phyloP scores from a whole-genome alignment of 2,329 filamentous ascomycete species.

The Alternaria rosae region DNA sequence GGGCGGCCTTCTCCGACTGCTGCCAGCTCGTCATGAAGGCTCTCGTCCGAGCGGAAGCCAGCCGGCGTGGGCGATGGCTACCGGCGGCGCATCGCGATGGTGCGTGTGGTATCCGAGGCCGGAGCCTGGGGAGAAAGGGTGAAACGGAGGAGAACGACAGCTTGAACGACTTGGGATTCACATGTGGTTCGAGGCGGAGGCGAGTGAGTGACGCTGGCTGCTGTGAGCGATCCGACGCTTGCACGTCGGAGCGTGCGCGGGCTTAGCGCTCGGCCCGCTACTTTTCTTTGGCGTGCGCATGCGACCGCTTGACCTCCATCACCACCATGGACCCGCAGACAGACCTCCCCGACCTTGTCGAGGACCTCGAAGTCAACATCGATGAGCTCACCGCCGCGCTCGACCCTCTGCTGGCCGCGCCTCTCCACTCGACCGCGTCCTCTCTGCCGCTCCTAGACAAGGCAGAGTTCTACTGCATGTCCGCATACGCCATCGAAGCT shows the following conservation, averaged over 20 bases:
- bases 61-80: constrained; percentile 55
- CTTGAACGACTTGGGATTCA: constrained; percentile 38
- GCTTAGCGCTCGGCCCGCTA: constrained; percentile 36
- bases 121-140: constrained; percentile 54
- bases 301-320: not conserved
- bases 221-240: constrained; percentile 6
- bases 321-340: constrained; percentile 59
- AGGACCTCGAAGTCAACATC: constrained; percentile 78
- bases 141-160: constrained; percentile 53
- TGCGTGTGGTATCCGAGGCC: constrained; percentile 55
- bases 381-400: constrained; percentile 79
- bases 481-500: constrained; percentile 89
- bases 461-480: constrained; percentile 89
- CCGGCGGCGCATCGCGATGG: constrained; percentile 50
- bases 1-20: constrained; percentile 19
- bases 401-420: constrained; percentile 72
- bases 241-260: constrained; percentile 21
- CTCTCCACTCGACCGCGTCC: constrained; percentile 72
- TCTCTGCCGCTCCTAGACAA: constrained; percentile 92
- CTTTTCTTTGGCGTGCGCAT: constrained; percentile 25
- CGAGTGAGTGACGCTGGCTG: constrained; percentile 20
- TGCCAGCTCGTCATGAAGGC: constrained; percentile 31
- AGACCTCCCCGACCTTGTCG: constrained; percentile 71
- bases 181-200: constrained; percentile 14
- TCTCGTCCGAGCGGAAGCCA: constrained; percentile 47